Percentiles rank a stretch among this genome's conserved stretches.
Evolutionary conservation across 2,329 filamentous ascomycete genomes (phyloP).

Genomic region (Knufia fluminis): DNA sequence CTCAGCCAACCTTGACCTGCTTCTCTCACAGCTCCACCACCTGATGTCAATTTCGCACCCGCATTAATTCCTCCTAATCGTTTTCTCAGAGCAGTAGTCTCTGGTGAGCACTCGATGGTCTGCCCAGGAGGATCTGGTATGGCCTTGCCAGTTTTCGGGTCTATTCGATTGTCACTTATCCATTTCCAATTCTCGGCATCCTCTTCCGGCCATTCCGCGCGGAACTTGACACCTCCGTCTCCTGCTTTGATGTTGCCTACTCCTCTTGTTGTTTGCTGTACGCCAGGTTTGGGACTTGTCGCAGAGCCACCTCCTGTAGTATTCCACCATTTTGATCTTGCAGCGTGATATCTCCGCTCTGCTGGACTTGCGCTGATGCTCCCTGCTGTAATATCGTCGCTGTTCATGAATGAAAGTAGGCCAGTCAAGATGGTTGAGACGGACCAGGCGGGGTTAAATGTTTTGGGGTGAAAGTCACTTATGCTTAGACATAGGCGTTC

Average conservation of each 20-base stretch:
- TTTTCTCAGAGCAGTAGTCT: conserved; percentile 54
- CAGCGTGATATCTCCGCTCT: conserved; percentile 70
- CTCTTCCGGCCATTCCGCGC: conserved; percentile 77
- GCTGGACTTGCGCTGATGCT: conserved; percentile 66
- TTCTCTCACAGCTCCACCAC: conserved; percentile 62
- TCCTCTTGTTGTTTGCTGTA: conserved; percentile 53
- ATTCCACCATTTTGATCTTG: conserved; percentile 89
- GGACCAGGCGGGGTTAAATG: conserved; percentile 97
- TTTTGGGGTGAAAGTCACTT: conserved; percentile 94
- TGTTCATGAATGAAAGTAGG: conserved; percentile 93
- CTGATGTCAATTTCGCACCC: conserved; percentile 61
- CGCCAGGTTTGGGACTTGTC: conserved; percentile 37
- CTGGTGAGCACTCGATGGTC: conserved; percentile 47
- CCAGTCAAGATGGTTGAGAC: conserved; percentile 94
- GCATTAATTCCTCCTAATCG: conserved; percentile 48
- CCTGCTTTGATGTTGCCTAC: conserved; percentile 76
- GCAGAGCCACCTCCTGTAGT: conserved; percentile 78
- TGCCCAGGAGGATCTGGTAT: conserved; percentile 39
- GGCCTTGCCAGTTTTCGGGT: conserved; percentile 62
- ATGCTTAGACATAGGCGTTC: conserved; percentile 91
- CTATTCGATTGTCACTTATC: conserved; percentile 77
- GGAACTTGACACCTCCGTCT: conserved; percentile 86
- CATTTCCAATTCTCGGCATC: conserved; percentile 85
- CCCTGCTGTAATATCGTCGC: conserved; percentile 96
- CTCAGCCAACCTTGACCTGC: conserved; percentile 75